Evolutionary conservation across 2,329 filamentous ascomycete species (phyloP), one percentile per base, ranked within the genome.

Genomic region (Sporothrix mexicana): DNA sequence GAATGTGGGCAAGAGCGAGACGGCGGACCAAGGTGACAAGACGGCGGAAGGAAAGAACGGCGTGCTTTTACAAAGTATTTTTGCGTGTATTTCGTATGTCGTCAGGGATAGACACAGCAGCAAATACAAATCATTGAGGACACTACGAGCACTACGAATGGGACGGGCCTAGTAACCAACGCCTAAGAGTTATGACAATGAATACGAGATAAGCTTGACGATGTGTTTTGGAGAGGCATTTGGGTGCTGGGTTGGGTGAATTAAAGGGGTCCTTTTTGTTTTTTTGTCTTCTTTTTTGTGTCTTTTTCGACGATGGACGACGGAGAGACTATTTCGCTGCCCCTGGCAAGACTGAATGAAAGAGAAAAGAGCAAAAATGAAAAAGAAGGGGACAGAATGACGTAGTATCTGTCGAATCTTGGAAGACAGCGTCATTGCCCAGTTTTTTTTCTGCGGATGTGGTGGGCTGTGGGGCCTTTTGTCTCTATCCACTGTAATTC

Each of bases 381-480:
- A 55, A 30, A 70, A 59, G 20, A 20, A 59, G 45, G 4, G 17
- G 51, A 70, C 53, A 41, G 45, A 51, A 71, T 71, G 69, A 71
- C 69, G 69, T 71, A 62, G 69, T 43, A 13, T 9, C 17, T 30
- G 41, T 3, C 43, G 68, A 70, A 71, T 62, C 69, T 62, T 71
- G 69, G 69, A 62, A 36, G 9, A 20, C 41, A 64, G 69, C 69
- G 69, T 49, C 69, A 51, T 71, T 68, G 64, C 69, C 69, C 69
- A 64, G 55, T 71, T 71, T 69, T 30, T 51, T 25, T 51, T 49
- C 12, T 53, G 23, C 43, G 20, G 61, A 41, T 47, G 61, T 47
- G 20, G 61, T 47, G 61, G 61, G 61, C n/a, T 67, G 41, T 9
- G 6, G 57, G 12, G 55, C 6, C 55, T 15, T 20, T 55, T 55